phyloP scores from a whole-genome alignment of 192 early-diverging fungal species.

The Gonapodya prolifera region DNA sequence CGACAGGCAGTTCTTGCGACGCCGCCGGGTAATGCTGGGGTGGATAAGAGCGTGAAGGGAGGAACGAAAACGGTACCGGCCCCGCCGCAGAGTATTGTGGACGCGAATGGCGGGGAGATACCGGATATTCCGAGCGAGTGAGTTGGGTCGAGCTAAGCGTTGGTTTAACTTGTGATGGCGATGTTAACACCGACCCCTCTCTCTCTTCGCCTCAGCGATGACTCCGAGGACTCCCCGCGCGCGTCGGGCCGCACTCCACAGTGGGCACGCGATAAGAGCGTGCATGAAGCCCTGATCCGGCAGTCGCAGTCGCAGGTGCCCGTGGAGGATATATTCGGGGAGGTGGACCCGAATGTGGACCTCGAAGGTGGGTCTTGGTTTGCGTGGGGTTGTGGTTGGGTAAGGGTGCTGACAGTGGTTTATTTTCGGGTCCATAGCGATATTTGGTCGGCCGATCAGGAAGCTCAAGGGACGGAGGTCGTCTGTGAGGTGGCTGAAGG shows the following conservation, averaged over 20 bases:
- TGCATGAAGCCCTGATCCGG: background rate
- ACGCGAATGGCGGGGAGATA: background rate
- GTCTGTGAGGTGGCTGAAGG: background rate
- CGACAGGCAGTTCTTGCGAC: too few species aligned
- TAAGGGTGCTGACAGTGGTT: too few species aligned
- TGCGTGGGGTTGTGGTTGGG: background rate
- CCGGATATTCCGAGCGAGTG: background rate
- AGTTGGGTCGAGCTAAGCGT: too few species aligned
- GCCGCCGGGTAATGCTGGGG: too few species aligned
- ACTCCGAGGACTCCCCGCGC: background rate
- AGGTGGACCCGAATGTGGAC: background rate
- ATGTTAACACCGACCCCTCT: too few species aligned
- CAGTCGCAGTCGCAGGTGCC: background rate
- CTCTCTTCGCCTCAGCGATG: too few species aligned
- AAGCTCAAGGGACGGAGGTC: background rate
- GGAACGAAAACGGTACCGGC: too few species aligned
- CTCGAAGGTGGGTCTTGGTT: background rate
- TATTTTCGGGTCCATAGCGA: background rate
- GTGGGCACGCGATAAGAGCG: background rate
- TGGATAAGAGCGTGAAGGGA: too few species aligned
- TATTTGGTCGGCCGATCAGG: background rate
- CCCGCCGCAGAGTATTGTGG: background rate
- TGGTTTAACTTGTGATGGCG: too few species aligned
- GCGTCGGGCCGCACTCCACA: background rate
- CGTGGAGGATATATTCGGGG: background rate